Evolutionary conservation across 345 rosid species (phyloP), one percentile per base, ranked within the genome.

Genomic region (Hypericum androsaemum): DNA sequence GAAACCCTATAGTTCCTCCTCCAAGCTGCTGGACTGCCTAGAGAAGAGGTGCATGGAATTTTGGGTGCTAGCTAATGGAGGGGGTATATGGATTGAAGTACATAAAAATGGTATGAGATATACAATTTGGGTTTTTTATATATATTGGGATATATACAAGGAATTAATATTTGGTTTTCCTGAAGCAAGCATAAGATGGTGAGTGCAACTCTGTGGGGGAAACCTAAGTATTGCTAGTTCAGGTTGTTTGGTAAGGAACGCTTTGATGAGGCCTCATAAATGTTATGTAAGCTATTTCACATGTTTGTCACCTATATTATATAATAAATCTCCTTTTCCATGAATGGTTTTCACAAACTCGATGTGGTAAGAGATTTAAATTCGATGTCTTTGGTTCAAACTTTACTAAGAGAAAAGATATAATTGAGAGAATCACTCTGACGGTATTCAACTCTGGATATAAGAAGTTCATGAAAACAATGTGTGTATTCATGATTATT

Each of bases 141-240:
- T 15, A 13, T 7, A 57, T 54, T 51, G 10, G 55, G 32, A 22
- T 22, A 22, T 22, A 22, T 22, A 22, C 32, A 22, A 22, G 32
- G 53, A 54, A 64, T 57, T 71, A 62, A 64, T 75, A 13, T 46
- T 5, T 3, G 48, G n/a, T 44, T 1, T 66, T 54, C 67, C 43
- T 37, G 52, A 71, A 63, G 38, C 43, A 58, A 64, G 63, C 51
- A 57, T 52, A 53, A 66, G 58, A 63, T 63, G 59, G 66, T 56
- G 59, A 62, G 56, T 66, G 69, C 52, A 61, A 46, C 62, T 57
- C 37, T 52, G 54, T 37, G 52, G 58, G 70, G 59, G 50, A 69
- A 70, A 62, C 78, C 84, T 77, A 67, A 48, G 71, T 75, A 75
- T 66, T 78, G 62, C 65, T 61, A 61, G 71, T 74, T 80, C 70